phyloP scores from a whole-genome alignment of 768 basidiomycete species.

The Amanita rimosa region DNA sequence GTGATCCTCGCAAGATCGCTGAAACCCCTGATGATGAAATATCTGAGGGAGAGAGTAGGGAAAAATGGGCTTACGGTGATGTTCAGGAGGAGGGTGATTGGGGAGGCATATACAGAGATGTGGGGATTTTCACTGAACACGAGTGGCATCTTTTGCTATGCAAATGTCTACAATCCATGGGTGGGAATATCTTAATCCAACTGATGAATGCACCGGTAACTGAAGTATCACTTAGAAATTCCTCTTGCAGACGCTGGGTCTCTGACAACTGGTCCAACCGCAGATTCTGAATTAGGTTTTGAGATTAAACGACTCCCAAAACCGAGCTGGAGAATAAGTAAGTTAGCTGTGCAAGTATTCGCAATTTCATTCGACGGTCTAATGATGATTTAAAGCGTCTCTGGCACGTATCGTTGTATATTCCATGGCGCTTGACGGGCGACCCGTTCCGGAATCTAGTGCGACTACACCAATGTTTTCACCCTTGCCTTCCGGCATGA shows the following conservation, averaged over 20 bases:
- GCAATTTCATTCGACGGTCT: constrained; percentile 8
- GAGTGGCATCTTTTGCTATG: constrained; percentile 85
- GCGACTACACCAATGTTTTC: constrained; percentile 67
- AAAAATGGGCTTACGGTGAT: constrained; percentile 38
- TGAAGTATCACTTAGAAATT: constrained; percentile 36
- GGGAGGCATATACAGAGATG: constrained; percentile 73
- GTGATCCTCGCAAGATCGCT: constrained; percentile 58
- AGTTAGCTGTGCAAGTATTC: constrained; percentile 15
- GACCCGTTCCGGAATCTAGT: constrained; percentile 45
- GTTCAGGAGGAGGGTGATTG: constrained; percentile 31
- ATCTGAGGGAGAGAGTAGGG: constrained; percentile 52
- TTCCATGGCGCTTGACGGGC: constrained; percentile 67
- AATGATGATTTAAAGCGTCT: constrained; percentile 37
- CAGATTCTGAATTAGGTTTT: constrained; percentile 62
- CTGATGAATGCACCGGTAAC: neutral
- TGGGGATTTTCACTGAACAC: constrained; percentile 78
- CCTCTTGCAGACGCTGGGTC: constrained; percentile 65
- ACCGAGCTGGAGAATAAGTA: constrained; percentile 64
- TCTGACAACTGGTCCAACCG: constrained; percentile 62
- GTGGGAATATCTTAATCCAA: constrained; percentile 24
- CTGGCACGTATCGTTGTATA: constrained; percentile 82
- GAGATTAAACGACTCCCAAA: constrained; percentile 67
- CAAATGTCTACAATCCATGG: constrained; percentile 78
- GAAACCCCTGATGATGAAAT: constrained; percentile 61
- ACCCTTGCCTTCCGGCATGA: constrained; percentile 52